phyloP scores from a whole-genome alignment of 768 basidiomycete genomes.

The Chlorophyllum brunneum region DNA sequence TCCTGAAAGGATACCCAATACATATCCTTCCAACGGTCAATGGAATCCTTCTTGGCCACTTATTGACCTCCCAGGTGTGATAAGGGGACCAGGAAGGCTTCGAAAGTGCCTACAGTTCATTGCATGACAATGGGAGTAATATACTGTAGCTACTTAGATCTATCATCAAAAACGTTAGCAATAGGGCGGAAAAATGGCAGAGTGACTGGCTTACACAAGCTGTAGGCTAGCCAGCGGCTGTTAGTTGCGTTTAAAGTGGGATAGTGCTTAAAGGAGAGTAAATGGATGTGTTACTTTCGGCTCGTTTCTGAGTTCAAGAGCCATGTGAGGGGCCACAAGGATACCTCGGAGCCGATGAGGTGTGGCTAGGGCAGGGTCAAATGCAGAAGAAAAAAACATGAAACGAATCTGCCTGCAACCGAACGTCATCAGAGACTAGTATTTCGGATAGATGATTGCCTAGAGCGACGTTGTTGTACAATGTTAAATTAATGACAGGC shows the following conservation, averaged over 20 bases:
- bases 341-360: no score
- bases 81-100: constrained; percentile 34
- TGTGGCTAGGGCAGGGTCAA: background rate
- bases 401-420: no score
- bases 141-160: background rate
- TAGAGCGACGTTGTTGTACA: background rate
- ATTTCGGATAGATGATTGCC: no score
- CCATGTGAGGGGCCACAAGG: background rate
- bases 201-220: background rate
- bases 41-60: constrained; percentile 29
- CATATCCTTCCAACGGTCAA: constrained; percentile 14
- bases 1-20: constrained; percentile 16
- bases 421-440: no score
- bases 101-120: constrained; percentile 33
- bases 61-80: constrained; percentile 32
- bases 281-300: background rate
- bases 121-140: background rate
- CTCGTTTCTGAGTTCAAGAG: background rate
- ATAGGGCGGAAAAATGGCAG: no score
- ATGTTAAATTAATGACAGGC: background rate
- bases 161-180: background rate
- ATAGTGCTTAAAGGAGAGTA: background rate
- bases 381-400: no score
- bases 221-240: no score
- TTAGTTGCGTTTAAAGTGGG: no score